Base-by-base conservation (phyloP, 176 grass and related monocot species). In the Bothriochloa decipiens region DNA sequence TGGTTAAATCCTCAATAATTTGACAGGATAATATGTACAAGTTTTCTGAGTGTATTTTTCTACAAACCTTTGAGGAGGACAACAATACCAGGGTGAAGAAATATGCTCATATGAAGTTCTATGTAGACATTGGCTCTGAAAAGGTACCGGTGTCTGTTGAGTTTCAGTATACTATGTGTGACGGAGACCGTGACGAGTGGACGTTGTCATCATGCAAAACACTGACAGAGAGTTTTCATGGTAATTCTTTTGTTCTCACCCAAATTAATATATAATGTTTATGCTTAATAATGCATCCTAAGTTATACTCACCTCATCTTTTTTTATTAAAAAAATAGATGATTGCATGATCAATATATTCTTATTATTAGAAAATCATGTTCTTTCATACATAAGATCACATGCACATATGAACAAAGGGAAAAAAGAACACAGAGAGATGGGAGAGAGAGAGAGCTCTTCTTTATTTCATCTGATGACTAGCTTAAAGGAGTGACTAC, bases 51-150 rank as follows among this genome's bases (percentile, higher is more conserved):
- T 10, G 18, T 70, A 36, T 70, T 42, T 42, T 11, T 41, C 20
- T 70, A 37, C 36, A 70, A 42, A 41, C 0, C 8, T 70, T 70
- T 70, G 0, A 23, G 35, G 68, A 70, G 68, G 68, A 41, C 9
- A 22, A 11, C 22, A n/a, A 23, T n/a, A 11, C 5, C 8, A 40
- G 1, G 10, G 23, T 41, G 4, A 70, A 70, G 37, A 70, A 41
- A 70, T 70, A 70, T 41, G 68, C 68, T 0, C 68, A 70, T 41
- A 22, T 70, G 36, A 70, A 70, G 20, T 70, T 70, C 17, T 70
- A 70, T 70, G 68, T 37, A 42, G 20, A 70, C 8, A 42, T 9
- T 70, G 36, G 68, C 35, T 70, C 68, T n/a, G n/a, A 70, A 41
- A 70, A 41, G 35, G 18, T 70, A 6, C 9, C 43, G 6, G 68